Percentiles rank a stretch among this genome's conserved stretches.
Conservation (phyloP, 345 rosid genomes). For the Salix arbutifolia region DNA sequence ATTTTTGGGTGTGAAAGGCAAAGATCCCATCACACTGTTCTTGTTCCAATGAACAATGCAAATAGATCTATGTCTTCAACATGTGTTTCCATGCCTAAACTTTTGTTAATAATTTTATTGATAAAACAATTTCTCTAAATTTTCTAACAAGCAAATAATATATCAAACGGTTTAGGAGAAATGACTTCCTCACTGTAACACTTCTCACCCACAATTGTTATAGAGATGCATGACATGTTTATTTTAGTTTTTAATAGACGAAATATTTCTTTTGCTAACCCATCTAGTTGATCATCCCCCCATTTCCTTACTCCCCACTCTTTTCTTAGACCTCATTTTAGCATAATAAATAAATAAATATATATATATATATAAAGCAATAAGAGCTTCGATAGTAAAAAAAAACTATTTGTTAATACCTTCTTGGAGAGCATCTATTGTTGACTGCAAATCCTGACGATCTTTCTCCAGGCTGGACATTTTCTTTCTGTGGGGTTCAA, state of each 20-base stretch:
- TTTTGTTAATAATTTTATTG: not conserved
- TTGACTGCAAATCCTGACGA: constrained; percentile 78
- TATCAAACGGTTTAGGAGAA: not conserved
- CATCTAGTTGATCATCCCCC: not conserved
- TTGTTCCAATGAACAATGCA: no score
- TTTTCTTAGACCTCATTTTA: not conserved
- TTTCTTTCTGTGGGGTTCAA: constrained; percentile 60
- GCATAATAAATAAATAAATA: not conserved
- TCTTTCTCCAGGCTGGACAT: constrained; percentile 79
- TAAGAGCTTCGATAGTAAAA: not conserved
- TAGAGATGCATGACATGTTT: not conserved
- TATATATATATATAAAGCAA: not conserved
- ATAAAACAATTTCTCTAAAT: not conserved
- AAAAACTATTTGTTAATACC: constrained; percentile 36
- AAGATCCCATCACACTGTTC: no score
- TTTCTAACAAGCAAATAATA: not conserved
- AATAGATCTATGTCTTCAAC: no score
- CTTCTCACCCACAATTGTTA: not conserved
- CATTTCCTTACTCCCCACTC: not conserved
- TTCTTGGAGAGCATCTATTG: constrained; percentile 88
- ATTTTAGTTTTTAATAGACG: not conserved
- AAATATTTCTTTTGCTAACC: not conserved
- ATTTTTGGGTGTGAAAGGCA: no score
- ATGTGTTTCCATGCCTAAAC: no score
- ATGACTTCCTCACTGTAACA: no score